Base-by-base conservation (phyloP, 805 yeast genomes). In the Blastobotrys attinorum region DNA sequence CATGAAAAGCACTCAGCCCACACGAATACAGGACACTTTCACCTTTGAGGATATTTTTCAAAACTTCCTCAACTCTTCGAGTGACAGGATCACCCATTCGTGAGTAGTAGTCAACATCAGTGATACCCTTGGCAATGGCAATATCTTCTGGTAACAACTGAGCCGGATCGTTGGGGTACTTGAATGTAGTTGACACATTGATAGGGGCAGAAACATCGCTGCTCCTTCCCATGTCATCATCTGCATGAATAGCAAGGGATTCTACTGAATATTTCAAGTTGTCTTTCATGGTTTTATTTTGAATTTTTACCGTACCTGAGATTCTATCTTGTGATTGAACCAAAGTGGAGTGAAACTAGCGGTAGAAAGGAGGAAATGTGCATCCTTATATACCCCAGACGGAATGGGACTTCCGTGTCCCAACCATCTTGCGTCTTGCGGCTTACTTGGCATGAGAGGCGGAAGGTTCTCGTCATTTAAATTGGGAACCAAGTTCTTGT, bases 1-100 rank as follows among this genome's bases (percentile, higher is more conserved):
- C 97, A 54, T 71, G 75, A 59, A 83, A 85, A 0, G 97, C 95
- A 39, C 87, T 70, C 23, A 87, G 63, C 0, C 97, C 97, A 1
- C 89, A 80, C 37, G 79, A 73, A 60, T 87, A 90, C 0, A 77
- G 72, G 0, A 85, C 78, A 0, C 81, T 78, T 47, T 81, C 73
- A 22, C 80, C 83, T 17, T 71, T 81, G 3, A 86, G 64, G 16
- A 88, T 62, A 31, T 69, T 60, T 1, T 75, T 73, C 7, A 89
- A 67, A 1, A 83, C 72, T 2, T 75, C 71, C 60, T 89, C 96
- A 2, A 79, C 75, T 27, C 83, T 72, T 3, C 71, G 65, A 4
- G 82, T 72, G 51, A 80, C 85, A 10, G 94, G 94, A 53, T 84
- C 95, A 4, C 79, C 68, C 11, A 79, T 55, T 43, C 97, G 71